phyloP scores from a whole-genome alignment of 2,329 filamentous ascomycete genomes.

The Niveomyces coronatus region DNA sequence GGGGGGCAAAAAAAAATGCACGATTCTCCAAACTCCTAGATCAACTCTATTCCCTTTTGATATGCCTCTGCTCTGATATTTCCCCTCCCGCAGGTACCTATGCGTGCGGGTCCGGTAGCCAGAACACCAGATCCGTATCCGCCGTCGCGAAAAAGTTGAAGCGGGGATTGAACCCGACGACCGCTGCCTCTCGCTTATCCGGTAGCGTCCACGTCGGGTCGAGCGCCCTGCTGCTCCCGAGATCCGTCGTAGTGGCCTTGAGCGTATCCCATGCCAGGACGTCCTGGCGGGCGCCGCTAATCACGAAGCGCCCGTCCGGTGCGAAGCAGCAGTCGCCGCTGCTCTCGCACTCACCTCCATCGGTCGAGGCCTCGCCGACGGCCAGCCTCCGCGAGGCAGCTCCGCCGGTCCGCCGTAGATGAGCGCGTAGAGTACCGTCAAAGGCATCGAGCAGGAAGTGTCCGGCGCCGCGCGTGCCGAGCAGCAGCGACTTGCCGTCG shows the following conservation, averaged over 20 bases:
- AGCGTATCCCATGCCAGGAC: slow-evolving; percentile 81
- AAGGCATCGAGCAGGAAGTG: slow-evolving; percentile 95
- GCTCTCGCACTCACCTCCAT: slow-evolving; percentile 37
- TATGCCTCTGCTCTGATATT: background rate
- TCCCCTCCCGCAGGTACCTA: slow-evolving; percentile 15
- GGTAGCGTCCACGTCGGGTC: slow-evolving; percentile 55
- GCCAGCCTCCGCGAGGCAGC: slow-evolving; percentile 42
- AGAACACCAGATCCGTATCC: slow-evolving; percentile 73
- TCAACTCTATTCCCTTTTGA: background rate
- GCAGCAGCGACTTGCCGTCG: slow-evolving; percentile 76
- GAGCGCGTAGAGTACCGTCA: slow-evolving; percentile 67
- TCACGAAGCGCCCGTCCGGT: slow-evolving; percentile 78
- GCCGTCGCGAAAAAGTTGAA: slow-evolving; percentile 88
- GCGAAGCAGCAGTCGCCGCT: slow-evolving; percentile 80
- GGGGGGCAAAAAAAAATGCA: background rate
- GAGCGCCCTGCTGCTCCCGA: slow-evolving; percentile 48
- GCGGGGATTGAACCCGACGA: slow-evolving; percentile 81
- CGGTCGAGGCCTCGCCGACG: slow-evolving; percentile 38
- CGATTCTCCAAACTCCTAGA: no score
- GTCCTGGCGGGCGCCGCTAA: slow-evolving; percentile 68
- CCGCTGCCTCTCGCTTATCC: slow-evolving; percentile 57
- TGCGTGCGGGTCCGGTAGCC: slow-evolving; percentile 58
- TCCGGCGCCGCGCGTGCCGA: slow-evolving; percentile 73
- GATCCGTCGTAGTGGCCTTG: slow-evolving; percentile 36
- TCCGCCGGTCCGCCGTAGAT: slow-evolving; percentile 50